Evolutionary conservation across 257 asterid species (phyloP).

Genomic region (Echites panduratus): DNA sequence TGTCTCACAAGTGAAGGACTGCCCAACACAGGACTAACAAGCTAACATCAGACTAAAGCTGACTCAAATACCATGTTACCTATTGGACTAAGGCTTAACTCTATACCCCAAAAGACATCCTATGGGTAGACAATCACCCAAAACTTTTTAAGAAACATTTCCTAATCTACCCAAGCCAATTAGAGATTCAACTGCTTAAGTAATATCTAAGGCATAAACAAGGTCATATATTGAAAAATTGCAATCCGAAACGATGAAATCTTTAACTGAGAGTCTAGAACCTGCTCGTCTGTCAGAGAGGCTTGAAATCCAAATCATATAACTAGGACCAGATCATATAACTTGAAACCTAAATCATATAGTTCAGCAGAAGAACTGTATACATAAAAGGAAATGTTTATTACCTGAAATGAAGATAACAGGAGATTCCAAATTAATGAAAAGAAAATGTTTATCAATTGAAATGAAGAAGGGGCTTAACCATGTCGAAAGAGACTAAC

Average conservation of each 20-base stretch:
- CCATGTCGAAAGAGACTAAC: too few relatives aligned
- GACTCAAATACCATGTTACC: neutral
- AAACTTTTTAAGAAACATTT: neutral
- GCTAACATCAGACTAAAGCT: neutral
- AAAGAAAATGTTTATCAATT: too few relatives aligned
- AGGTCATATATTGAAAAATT: neutral
- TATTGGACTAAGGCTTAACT: neutral
- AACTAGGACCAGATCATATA: neutral
- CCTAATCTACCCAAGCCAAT: neutral
- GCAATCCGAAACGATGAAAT: neutral
- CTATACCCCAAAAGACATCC: neutral
- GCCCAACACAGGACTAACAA: neutral
- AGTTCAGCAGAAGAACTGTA: neutral
- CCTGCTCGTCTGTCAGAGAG: neutral
- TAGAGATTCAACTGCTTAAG: neutral
- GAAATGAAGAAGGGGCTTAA: too few relatives aligned
- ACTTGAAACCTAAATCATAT: too few relatives aligned
- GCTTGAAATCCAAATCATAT: neutral
- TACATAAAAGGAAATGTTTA: neutral
- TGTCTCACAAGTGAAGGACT: neutral
- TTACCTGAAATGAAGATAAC: neutral
- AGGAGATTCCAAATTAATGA: neutral
- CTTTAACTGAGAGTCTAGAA: neutral
- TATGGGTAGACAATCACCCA: neutral
- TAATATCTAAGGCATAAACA: neutral